These are phyloP conservation scores for Thalia dealbata DNA, from an alignment of 176 grass and related monocot genomes.

Conservation along the genomic window DNA sequence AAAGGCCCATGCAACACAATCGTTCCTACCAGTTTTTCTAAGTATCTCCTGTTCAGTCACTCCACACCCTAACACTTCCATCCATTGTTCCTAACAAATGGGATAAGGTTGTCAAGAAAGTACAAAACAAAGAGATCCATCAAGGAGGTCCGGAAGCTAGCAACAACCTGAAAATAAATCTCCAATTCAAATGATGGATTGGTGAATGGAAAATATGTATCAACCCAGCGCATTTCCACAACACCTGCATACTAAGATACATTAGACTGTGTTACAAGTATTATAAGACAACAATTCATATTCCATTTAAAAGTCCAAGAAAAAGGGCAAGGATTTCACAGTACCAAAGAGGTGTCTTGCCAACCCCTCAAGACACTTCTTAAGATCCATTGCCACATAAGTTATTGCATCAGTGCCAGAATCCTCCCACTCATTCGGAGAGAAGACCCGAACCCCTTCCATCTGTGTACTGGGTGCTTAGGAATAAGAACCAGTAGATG, in stretches of 20 bases:
- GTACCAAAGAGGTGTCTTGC: conserved; percentile 91
- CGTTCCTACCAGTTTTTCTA: conserved; percentile 60
- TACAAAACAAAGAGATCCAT: neutral
- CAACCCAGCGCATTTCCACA: conserved; percentile 98
- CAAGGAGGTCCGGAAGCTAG: neutral
- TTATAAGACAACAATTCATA: conserved; percentile 2
- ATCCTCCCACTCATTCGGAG: conserved; percentile 65
- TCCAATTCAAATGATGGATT: conserved; percentile 95
- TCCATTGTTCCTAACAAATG: conserved; percentile 63
- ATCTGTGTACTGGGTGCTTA: conserved; percentile 38
- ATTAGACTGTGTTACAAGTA: neutral
- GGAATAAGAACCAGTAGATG: neutral
- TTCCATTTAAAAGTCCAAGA: neutral
- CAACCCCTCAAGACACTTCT: conserved; percentile 82
- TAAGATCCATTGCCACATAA: conserved; percentile 72
- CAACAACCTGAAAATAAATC: conserved; percentile 91
- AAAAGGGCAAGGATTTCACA: neutral
- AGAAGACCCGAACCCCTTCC: conserved; percentile 86
- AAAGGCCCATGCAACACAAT: conserved; percentile 89
- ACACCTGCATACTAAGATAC: conserved; percentile 40
- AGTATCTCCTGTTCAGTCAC: conserved; percentile 90
- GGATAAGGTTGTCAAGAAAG: neutral
- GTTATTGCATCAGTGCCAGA: conserved; percentile 69
- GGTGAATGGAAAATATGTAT: conserved; percentile 97
- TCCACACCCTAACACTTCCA: conserved; percentile 95